Evolutionary conservation across 768 basidiomycete genomes (phyloP), one percentile per base, ranked within the genome.

Genomic region (Lactifluus subvellereus): DNA sequence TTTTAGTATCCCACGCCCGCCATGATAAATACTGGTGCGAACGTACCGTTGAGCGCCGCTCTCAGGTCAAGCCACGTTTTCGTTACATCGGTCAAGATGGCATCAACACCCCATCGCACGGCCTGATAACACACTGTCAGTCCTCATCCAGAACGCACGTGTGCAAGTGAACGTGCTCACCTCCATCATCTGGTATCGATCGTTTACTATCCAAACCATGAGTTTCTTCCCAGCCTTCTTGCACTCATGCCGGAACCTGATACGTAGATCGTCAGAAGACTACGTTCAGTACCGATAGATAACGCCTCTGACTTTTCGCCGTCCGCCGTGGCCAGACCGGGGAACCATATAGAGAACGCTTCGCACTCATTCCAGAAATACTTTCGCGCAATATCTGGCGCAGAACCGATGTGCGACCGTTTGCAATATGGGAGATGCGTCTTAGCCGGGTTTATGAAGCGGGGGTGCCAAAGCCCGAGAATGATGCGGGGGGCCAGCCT

Each of bases 181-280:
- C 84, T 94, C 91, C 82, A 91, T 89, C 91, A 94, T 93, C 70
- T 93, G 86, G 58, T 84, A 84, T 10, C 85, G 85, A 51, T 87
- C 81, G 71, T 99, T 99, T 32, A 98, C 96, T 0, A 97, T 99
- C 97, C 95, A 98, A 3, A 94, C 92, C 83, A 95, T 88, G 60
- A 98, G 68, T 67, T 81, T 80, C 81, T 97, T 97, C 20, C 88
- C 88, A 1, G 84, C 84, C 16, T 71, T 77, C 72, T 86, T 85
- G 77, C 92, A 94, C 67, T 94, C 89, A 51, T 78, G 74, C 59
- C 87, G 78, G 78, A 99, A 98, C 77, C 95, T 83, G 68, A 47
- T 6, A 42, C 11, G 18, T 3, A 18, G 9, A 37, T 10, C 27
- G 30, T 56, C 43, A 57, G 40, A 37, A 30, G 8, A 33, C 61